Conservation (phyloP, 1,139 yeast species). For the Geotrichum macrosporum region DNA sequence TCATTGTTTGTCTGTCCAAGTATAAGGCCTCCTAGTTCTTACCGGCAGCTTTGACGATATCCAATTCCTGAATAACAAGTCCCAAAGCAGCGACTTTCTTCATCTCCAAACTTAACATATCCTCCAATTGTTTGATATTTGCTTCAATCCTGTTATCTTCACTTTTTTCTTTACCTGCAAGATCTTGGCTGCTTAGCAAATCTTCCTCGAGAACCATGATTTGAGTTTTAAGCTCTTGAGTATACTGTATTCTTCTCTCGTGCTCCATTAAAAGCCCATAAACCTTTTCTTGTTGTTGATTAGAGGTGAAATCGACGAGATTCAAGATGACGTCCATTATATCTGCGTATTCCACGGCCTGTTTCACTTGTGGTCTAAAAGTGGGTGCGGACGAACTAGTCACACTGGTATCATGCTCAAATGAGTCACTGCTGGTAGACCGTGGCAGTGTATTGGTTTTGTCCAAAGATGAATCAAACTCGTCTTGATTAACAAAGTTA, state of each 20-base stretch:
- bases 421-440: too few relatives aligned
- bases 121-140: neutral
- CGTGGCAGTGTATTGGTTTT: too few relatives aligned
- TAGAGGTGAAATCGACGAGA: neutral
- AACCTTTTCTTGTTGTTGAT: neutral
- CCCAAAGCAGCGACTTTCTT: neutral
- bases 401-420: too few relatives aligned
- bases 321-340: constrained; percentile 1
- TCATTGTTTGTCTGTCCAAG: too few relatives aligned
- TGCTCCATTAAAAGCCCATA: neutral
- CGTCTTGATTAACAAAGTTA: too few relatives aligned
- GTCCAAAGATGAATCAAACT: too few relatives aligned
- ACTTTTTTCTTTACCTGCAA: neutral
- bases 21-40: too few relatives aligned
- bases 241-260: neutral
- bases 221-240: constrained; percentile 3
- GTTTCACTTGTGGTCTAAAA: neutral
- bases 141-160: neutral
- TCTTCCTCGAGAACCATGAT: constrained; percentile 2
- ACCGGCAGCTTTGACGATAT: too few relatives aligned
- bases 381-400: neutral
- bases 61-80: neutral
- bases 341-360: neutral
- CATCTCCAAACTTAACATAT: neutral
- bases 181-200: neutral